Evolutionary conservation across 257 asterid genomes (phyloP), one percentile per base, ranked within the genome.

Genomic region (Craterostigma plantagineum): DNA sequence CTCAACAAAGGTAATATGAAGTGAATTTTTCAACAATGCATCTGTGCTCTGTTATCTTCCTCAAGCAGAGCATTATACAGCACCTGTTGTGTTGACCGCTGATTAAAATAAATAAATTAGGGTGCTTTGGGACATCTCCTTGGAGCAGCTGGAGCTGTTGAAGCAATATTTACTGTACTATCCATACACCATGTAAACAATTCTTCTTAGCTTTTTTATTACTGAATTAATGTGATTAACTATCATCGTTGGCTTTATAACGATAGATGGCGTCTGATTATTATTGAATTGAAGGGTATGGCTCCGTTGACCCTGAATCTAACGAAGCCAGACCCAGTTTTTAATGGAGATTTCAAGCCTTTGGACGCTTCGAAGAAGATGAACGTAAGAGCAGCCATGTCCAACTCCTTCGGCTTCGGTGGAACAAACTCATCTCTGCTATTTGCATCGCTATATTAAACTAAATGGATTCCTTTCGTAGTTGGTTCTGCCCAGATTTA

Each of bases 121-220:
- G 98, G 98, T 66, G 95, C 98, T 8, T 48, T 54, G 3, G 98
- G 98, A 7, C 98, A 82, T 68, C 93, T 87, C 33, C 93, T 82
- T 27, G 98, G 98, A 44, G 98, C 98, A 35, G 95, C 98, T 35
- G 95, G 98, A 59, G 91, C 93, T 18, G 98, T 87, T 33, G 98
- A 87, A 62, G 93, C 95, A 51, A 59, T 79, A 58, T 82, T 87
- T 52, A 51, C 81, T 33, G 58, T 79, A 53, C 55, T 87, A 67
- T 69, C 95, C 34, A 70, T 87, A 59, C 82, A 74, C 69, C 72
- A 79, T 56, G 97, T 86, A 64, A 68, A 82, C 23, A 53, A 49
- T 30, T 45, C 53, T 11, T 0, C 38, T 51, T 33, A n/a, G n/a
- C n/a, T n/a, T n/a, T 40, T 7, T 23, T 23, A 23, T 23, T 23